phyloP scores from a whole-genome alignment of 192 early-diverging fungal species.

The Gigaspora rosea region DNA sequence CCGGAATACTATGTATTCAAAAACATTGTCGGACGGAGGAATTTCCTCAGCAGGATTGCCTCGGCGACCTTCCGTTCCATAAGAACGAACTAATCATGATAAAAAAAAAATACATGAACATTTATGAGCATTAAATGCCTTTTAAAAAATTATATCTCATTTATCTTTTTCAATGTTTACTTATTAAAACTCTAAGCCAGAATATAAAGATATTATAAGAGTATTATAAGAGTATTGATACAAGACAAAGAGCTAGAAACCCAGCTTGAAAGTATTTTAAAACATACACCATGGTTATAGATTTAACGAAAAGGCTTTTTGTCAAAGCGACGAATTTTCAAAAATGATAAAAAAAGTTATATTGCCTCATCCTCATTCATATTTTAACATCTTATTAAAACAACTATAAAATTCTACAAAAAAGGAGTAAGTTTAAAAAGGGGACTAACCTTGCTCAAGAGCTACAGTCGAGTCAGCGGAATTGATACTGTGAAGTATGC shows the following conservation, averaged over 20 bases:
- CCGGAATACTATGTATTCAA: constrained; percentile 91
- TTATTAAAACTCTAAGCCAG: background rate
- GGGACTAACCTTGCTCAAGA: constrained; percentile 75
- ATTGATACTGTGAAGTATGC: constrained; percentile 86
- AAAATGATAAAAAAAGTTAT: background rate
- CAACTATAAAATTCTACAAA: background rate
- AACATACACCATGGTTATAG: too few relatives aligned
- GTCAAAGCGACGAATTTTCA: too few relatives aligned
- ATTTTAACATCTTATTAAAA: background rate
- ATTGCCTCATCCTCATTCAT: background rate
- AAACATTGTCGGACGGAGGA: constrained; percentile 80
- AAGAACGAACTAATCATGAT: constrained; percentile 73
- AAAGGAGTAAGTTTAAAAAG: background rate
- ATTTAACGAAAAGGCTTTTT: too few relatives aligned
- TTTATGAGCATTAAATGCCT: background rate
- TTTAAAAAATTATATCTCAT: background rate
- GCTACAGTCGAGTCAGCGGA: constrained; percentile 84
- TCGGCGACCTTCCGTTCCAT: constrained; percentile 92
- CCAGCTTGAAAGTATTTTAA: too few relatives aligned
- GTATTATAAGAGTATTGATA: too few relatives aligned
- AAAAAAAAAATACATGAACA: background rate
- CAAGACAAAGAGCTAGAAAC: too few relatives aligned
- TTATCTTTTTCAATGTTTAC: background rate
- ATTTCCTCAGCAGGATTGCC: constrained; percentile 82
- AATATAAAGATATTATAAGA: too few relatives aligned